Conservation (phyloP, 305 asterid species). For the Andrographis paniculata region DNA sequence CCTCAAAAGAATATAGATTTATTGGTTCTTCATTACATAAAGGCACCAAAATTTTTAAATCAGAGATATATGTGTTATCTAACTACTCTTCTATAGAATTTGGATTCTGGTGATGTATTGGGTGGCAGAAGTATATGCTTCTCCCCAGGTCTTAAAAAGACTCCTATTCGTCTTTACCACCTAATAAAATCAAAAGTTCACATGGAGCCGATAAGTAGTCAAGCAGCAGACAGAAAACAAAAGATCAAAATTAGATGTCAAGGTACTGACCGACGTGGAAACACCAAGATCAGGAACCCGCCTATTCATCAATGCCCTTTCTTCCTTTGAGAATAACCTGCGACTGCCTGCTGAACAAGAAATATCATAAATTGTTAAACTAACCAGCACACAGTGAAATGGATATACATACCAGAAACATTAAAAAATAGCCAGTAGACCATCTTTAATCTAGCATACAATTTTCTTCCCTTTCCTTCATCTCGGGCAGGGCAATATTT, state of each 20-base stretch:
- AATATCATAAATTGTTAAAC: constrained; percentile 12
- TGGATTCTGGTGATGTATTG: too few species aligned
- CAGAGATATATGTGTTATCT: too few species aligned
- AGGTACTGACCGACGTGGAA: constrained; percentile 75
- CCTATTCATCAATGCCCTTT: constrained; percentile 49
- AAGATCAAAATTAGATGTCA: constrained; percentile 1
- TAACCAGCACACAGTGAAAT: not conserved
- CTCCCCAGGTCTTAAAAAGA: too few species aligned
- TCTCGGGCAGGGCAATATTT: constrained; percentile 3
- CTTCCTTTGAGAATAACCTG: constrained; percentile 67
- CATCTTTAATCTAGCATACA: not conserved
- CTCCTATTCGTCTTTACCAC: too few species aligned
- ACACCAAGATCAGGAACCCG: constrained; percentile 63
- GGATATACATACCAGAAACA: not conserved
- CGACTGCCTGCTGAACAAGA: constrained; percentile 45
- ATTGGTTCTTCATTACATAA: too few species aligned
- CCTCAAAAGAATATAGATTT: too few species aligned
- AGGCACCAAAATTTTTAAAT: too few species aligned
- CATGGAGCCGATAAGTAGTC: constrained; percentile 4
- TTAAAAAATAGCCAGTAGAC: not conserved
- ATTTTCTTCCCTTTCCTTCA: constrained; percentile 5
- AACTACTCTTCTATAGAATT: too few species aligned
- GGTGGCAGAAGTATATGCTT: too few species aligned
- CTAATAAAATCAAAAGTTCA: too few species aligned
- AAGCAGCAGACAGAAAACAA: not conserved